Percentiles rank a stretch among this genome's conserved stretches.
Evolutionary conservation across 2,329 filamentous ascomycete genomes (phyloP).

Genomic region (Thielaviopsis euricoi): DNA sequence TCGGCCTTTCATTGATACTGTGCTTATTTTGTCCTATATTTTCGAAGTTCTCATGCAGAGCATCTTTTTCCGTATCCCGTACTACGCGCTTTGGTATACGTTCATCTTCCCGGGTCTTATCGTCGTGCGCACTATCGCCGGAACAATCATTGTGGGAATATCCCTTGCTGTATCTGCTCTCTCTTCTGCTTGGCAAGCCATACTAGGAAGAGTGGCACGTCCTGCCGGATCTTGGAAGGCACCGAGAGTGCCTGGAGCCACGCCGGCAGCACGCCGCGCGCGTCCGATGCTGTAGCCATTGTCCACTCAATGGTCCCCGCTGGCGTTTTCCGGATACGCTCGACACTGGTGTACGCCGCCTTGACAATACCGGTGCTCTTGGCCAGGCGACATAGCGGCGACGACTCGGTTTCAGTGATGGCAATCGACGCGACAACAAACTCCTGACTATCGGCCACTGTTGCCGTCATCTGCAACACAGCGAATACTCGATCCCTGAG

Average conservation of each 20-base stretch:
- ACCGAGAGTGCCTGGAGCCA: conserved; percentile 49
- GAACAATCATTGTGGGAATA: conserved; percentile 6
- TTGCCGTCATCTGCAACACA: conserved; percentile 41
- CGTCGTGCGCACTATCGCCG: conserved; percentile 2
- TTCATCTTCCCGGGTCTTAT: not conserved
- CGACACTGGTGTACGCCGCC: conserved; percentile 49
- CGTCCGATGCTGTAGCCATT: conserved; percentile 63
- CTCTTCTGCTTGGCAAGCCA: conserved; percentile 35
- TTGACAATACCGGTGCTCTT: conserved; percentile 32
- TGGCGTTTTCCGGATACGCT: conserved; percentile 35
- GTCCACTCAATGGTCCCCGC: conserved; percentile 48
- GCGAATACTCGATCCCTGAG: conserved; percentile 50
- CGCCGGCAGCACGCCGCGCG: conserved; percentile 47
- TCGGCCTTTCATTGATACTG: conserved; percentile 5
- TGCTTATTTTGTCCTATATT: conserved; percentile 2
- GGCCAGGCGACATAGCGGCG: conserved; percentile 52
- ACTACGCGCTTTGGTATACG: not conserved
- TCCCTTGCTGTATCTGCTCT: conserved; percentile 7
- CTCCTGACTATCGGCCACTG: conserved; percentile 21
- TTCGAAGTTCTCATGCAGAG: conserved; percentile 2
- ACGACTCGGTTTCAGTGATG: conserved; percentile 18
- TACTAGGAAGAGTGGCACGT: conserved; percentile 50
- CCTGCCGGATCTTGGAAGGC: conserved; percentile 48
- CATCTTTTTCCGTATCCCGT: not conserved
- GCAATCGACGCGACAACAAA: conserved; percentile 43